Evolutionary conservation across 495 filamentous ascomycete species (phyloP).

Genomic region (Oidiodendron maius): DNA sequence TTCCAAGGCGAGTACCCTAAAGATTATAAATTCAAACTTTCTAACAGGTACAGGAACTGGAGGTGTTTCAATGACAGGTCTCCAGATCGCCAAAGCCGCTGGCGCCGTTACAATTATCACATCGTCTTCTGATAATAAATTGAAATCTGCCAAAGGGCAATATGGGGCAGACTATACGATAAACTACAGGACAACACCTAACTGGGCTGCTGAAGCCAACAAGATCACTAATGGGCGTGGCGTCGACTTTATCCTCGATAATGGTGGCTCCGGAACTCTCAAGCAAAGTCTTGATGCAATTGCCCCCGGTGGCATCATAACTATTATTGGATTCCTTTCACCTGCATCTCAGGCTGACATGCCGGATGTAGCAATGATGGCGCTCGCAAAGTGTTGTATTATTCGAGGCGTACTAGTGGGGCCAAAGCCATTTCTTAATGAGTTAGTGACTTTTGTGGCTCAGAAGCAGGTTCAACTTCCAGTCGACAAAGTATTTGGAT

Average conservation of each 20-base stretch:
- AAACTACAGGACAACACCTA: conserved; percentile 35
- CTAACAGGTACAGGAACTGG: no score
- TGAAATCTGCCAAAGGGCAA: conserved; percentile 30
- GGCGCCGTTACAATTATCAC: conserved; percentile 41
- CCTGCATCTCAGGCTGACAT: conserved; percentile 34
- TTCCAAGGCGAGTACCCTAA: no score
- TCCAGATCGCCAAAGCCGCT: conserved; percentile 33
- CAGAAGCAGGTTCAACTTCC: conserved; percentile 20
- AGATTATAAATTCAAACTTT: no score
- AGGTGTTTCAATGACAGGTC: conserved; percentile 31
- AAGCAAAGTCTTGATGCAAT: conserved; percentile 33
- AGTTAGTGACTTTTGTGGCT: conserved; percentile 38
- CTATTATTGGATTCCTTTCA: conserved; percentile 39
- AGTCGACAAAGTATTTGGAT: conserved; percentile 26
- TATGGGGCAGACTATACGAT: conserved; percentile 38
- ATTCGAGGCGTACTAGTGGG: conserved; percentile 58
- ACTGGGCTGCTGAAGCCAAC: conserved; percentile 36
- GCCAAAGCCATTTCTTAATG: conserved; percentile 48
- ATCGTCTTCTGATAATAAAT: conserved; percentile 37
- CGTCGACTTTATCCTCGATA: conserved; percentile 43
- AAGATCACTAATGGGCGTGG: conserved; percentile 27
- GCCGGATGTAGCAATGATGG: conserved; percentile 42
- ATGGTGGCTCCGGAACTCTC: conserved; percentile 41
- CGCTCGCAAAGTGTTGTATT: conserved; percentile 45
- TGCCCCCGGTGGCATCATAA: conserved; percentile 37